Evolutionary conservation across 192 early-diverging fungal species (phyloP), one percentile per base, ranked within the genome.

Genomic region (Backusella psychrophila): DNA sequence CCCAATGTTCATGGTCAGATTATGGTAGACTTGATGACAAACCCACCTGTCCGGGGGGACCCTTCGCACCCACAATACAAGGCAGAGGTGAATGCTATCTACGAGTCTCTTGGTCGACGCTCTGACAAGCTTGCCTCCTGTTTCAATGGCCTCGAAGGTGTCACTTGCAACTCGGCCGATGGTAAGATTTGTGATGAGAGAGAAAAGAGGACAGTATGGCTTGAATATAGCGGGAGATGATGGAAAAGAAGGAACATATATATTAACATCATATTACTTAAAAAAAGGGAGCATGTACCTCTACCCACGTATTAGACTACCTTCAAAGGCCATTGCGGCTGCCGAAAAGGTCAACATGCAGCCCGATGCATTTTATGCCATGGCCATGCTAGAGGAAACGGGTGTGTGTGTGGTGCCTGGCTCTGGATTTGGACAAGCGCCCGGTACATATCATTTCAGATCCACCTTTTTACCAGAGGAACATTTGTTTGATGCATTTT

Each of bases 401-500:
- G 97, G 97, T 72, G 96, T 99, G 67, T 99, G 96, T 82, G 94
- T 98, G 38, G 94, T 99, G 12, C 92, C 96, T 4, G 97, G 97
- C 31, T 91, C 89, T 44, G 97, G 97, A 41, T 99, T 99, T 78
- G 91, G 93, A 41, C 97, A 99, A 86, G 87, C 87, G 44, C 86
- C 90, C 5, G 92, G 90, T 21, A 99, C 95, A 1, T 96, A 88
- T 86, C 97, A 99, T 84, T 98, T 99, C 89, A 89, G 97, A 69
- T 93, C 92, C 69, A 98, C 97, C 4, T 99, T 99, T 85, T 81
- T 99, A 85, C 96, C 97, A n/a, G 94, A 93, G 9, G 96, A 97
- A 83, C 85, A 96, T 39, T 83, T 95, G 31, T 95, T 99, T 91
- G 96, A 96, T 59, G 88, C 84, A 34, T 97, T 99, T 74, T 96